Percentiles rank a stretch among this genome's conserved stretches.
phyloP scores from a whole-genome alignment of 1,139 yeast species.

The Geotrichum restrictum region DNA sequence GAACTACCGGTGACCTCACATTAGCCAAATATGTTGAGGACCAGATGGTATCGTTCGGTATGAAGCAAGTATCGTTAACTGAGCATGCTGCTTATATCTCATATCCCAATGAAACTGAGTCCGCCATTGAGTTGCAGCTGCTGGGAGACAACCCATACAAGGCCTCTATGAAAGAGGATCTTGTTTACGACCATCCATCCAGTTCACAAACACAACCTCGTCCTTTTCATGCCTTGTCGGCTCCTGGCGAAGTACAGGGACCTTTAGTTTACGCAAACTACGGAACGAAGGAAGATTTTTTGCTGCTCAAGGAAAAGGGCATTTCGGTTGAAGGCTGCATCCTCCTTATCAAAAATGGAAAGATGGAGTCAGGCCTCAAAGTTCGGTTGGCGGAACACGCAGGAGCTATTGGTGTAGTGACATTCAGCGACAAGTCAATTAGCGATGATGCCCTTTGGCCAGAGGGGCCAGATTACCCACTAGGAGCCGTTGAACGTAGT shows the following conservation, averaged over 20 bases:
- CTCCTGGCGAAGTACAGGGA: slow-evolving; percentile 54
- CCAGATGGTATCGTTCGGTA: slow-evolving; percentile 56
- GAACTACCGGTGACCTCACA: slow-evolving; percentile 77
- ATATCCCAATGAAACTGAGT: slow-evolving; percentile 45
- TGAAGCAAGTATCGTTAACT: slow-evolving; percentile 47
- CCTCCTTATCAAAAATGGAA: slow-evolving; percentile 60
- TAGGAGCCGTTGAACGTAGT: slow-evolving; percentile 50
- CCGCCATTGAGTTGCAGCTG: slow-evolving; percentile 27
- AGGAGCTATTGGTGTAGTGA: slow-evolving; percentile 55
- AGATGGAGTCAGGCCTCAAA: slow-evolving; percentile 50
- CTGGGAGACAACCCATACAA: slow-evolving; percentile 17
- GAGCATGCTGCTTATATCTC: slow-evolving; percentile 55
- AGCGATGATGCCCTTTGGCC: slow-evolving; percentile 12
- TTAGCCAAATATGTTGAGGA: slow-evolving; percentile 61
- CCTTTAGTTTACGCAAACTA: slow-evolving; percentile 56
- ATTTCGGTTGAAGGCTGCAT: slow-evolving; percentile 45
- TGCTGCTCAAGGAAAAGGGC: slow-evolving; percentile 41
- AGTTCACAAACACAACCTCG: slow-evolving; percentile 27
- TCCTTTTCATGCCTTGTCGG: slow-evolving; percentile 67
- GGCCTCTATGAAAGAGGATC: slow-evolving; percentile 22
- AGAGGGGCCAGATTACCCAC: slow-evolving; percentile 15
- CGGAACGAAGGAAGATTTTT: slow-evolving; percentile 60
- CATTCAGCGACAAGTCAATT: slow-evolving; percentile 47
- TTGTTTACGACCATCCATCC: slow-evolving; percentile 26
- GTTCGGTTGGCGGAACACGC: slow-evolving; percentile 48